phyloP scores from a whole-genome alignment of 257 asterid species.

The Solanum pinnatisectum region DNA sequence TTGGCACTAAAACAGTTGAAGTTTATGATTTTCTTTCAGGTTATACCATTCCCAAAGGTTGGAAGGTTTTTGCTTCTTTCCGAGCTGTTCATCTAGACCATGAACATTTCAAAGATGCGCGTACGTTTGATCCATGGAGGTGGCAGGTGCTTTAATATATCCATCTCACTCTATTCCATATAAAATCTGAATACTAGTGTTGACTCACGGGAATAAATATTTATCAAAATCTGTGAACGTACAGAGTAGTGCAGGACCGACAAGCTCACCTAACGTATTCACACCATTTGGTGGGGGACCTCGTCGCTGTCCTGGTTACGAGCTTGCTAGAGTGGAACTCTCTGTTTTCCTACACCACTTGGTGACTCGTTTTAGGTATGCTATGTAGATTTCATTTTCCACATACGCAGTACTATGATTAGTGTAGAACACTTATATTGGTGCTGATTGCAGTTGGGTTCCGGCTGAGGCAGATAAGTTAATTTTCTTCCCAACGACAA shows the following conservation, averaged over 20 bases:
- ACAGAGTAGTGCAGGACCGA: slow-evolving; percentile 27
- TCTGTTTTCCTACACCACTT: slow-evolving; percentile 89
- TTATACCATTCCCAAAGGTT: slow-evolving; percentile 81
- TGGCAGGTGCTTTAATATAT: slow-evolving; percentile 52
- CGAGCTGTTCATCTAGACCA: slow-evolving; percentile 87
- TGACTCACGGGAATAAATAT: neutral
- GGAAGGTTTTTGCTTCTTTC: slow-evolving; percentile 76
- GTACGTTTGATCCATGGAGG: slow-evolving; percentile 93
- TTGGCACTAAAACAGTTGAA: neutral
- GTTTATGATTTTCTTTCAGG: slow-evolving; percentile 21
- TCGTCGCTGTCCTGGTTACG: slow-evolving; percentile 95
- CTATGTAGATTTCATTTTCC: neutral
- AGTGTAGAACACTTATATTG: neutral
- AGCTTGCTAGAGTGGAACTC: slow-evolving; percentile 86
- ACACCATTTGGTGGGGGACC: slow-evolving; percentile 98
- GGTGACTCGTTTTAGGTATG: slow-evolving; percentile 77
- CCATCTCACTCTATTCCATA: neutral
- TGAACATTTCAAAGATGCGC: slow-evolving; percentile 73
- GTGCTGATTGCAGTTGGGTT: slow-evolving; percentile 55
- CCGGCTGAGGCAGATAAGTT: slow-evolving; percentile 76
- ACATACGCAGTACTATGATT: neutral
- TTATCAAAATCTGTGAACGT: neutral
- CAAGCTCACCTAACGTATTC: slow-evolving; percentile 27
- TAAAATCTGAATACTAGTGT: neutral
- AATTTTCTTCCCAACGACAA: slow-evolving; percentile 85